phyloP scores from a whole-genome alignment of 2,329 filamentous ascomycete species.

The Cylindrodendrum hubeiense region DNA sequence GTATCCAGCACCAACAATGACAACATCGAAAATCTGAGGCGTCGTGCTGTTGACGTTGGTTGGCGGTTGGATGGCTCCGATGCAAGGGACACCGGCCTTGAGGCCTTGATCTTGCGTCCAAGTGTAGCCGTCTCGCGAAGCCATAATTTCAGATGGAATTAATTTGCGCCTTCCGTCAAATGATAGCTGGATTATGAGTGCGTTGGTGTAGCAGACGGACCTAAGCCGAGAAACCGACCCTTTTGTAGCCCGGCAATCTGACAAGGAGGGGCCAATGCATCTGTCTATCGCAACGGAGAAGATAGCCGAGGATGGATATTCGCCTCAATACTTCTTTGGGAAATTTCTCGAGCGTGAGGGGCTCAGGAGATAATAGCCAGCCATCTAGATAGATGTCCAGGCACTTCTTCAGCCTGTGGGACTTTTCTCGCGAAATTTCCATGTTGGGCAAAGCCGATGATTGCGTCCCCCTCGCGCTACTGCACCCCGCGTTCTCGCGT shows the following conservation, averaged over 20 bases:
- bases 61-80: slow-evolving; percentile 46
- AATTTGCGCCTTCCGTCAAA: background rate
- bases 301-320: background rate
- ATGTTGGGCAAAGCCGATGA: background rate
- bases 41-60: slow-evolving; percentile 32
- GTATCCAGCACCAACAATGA: slow-evolving; percentile 49
- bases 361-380: background rate
- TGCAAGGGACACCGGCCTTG: slow-evolving; percentile 46
- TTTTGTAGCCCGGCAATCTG: background rate
- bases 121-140: slow-evolving; percentile 47
- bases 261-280: background rate
- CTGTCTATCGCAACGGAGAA: background rate
- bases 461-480: background rate
- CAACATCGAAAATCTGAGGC: slow-evolving; percentile 41
- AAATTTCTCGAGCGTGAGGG: slow-evolving; percentile 19
- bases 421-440: background rate
- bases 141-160: slow-evolving; percentile 29
- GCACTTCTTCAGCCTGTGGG: background rate
- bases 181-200: background rate
- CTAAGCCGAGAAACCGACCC: background rate
- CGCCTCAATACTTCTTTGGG: background rate
- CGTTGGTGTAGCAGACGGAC: background rate
- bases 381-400: background rate
- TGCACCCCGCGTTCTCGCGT: background rate
- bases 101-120: slow-evolving; percentile 47